Percentiles rank a stretch among this genome's conserved stretches.
Conservation (phyloP, 805 yeast species). For the Cyberlindnera japonica region DNA sequence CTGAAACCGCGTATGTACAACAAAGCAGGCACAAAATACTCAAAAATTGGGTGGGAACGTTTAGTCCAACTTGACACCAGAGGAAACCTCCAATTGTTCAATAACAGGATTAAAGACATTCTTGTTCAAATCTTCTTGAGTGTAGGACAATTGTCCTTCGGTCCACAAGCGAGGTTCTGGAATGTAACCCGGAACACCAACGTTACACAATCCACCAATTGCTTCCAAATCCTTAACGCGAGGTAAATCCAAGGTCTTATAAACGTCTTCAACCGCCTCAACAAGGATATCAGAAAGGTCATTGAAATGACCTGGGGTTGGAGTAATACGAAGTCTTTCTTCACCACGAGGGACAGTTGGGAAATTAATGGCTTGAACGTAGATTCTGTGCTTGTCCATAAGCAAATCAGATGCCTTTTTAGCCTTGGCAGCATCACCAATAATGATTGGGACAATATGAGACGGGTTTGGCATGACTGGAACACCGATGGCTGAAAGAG, state of each 20-base stretch:
- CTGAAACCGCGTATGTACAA: no score
- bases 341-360: conserved; percentile 97
- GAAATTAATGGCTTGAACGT: conserved; percentile 97
- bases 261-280: conserved; percentile 76
- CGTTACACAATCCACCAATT: conserved; percentile 88
- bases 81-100: conserved; percentile 62
- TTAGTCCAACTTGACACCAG: conserved; percentile 44
- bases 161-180: conserved; percentile 80
- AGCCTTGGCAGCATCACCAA: conserved; percentile 93
- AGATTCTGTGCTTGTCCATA: conserved; percentile 78
- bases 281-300: conserved; percentile 74
- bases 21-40: neutral
- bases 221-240: conserved; percentile 74
- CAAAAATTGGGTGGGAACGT: no score
- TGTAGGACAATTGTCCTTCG: conserved; percentile 64
- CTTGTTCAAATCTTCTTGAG: conserved; percentile 58
- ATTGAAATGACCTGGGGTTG: conserved; percentile 92
- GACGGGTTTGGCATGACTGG: conserved; percentile 98
- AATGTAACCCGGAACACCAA: conserved; percentile 54
- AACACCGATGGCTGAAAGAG: conserved; percentile 65
- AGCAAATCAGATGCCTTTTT: conserved; percentile 87
- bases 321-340: conserved; percentile 96
- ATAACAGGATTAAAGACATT: conserved; percentile 64
- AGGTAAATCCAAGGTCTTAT: conserved; percentile 67
- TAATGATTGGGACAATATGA: conserved; percentile 91